Conservation (phyloP, 2,329 filamentous ascomycete genomes). For the Sphaerulina musiva region DNA sequence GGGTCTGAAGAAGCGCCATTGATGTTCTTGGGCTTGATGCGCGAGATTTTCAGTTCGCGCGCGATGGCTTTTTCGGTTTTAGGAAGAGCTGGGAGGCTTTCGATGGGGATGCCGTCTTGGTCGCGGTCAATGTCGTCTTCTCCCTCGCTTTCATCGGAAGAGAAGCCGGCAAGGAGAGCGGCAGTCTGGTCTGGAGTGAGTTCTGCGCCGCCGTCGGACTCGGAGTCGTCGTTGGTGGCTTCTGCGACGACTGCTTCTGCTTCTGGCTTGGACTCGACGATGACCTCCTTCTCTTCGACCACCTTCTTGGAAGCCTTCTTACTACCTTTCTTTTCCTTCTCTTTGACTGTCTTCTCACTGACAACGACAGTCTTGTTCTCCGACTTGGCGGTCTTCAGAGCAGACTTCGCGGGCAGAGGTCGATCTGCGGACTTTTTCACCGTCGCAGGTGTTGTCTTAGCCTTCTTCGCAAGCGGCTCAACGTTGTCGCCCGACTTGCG, state of each 20-base stretch:
- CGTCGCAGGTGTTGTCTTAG: conserved; percentile 31
- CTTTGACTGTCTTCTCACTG: conserved; percentile 12
- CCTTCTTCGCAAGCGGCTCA: conserved; percentile 30
- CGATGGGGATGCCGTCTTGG: conserved; percentile 35
- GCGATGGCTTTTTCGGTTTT: conserved; percentile 23
- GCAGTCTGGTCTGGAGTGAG: conserved; percentile 44
- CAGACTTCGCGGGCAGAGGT: conserved; percentile 29
- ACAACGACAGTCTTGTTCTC: conserved; percentile 5
- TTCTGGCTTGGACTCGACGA: neutral
- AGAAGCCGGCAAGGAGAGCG: conserved; percentile 48
- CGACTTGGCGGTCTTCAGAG: conserved; percentile 28
- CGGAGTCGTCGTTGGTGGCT: conserved; percentile 7
- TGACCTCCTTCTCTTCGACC: conserved; percentile 11
- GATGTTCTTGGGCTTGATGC: conserved; percentile 45
- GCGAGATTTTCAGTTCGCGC: conserved; percentile 19
- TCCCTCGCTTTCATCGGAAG: conserved; percentile 41
- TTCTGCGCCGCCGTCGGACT: conserved; percentile 29
- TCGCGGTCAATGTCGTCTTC: conserved; percentile 33
- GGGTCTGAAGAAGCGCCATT: conserved; percentile 32
- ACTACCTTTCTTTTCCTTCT: conserved; percentile 9
- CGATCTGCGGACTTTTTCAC: conserved; percentile 27
- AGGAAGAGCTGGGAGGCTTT: conserved; percentile 33
- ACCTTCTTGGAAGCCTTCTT: conserved; percentile 16
- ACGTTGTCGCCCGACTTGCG: conserved; percentile 34
- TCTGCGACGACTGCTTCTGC: conserved; percentile 16